phyloP scores from a whole-genome alignment of 176 grass and related monocot species.

The Cymbopogon citratus region DNA sequence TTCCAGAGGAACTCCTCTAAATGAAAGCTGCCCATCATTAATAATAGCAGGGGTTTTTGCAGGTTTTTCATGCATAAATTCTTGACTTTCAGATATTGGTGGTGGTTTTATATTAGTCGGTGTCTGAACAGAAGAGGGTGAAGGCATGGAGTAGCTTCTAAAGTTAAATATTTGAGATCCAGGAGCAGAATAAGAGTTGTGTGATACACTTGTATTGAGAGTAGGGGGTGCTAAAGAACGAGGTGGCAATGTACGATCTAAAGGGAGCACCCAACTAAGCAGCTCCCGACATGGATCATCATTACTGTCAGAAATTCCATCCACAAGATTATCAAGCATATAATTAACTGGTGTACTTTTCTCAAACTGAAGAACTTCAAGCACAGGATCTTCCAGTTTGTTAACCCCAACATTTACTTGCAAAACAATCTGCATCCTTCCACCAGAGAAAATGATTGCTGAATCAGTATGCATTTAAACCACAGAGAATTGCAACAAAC shows the following conservation, averaged over 20 bases:
- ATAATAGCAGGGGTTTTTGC: conserved; percentile 49
- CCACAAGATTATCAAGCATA: conserved; percentile 29
- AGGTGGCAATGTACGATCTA: conserved; percentile 70
- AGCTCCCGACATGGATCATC: conserved; percentile 76
- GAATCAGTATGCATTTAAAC: conserved; percentile 39
- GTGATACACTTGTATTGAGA: conserved; percentile 56
- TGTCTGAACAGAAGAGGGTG: conserved; percentile 40
- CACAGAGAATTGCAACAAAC: neutral
- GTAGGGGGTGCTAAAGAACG: conserved; percentile 69
- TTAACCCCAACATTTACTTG: conserved; percentile 83
- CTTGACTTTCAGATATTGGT: conserved; percentile 57
- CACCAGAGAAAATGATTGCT: conserved; percentile 43
- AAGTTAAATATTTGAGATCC: conserved; percentile 89
- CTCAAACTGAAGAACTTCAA: conserved; percentile 97
- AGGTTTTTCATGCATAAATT: conserved; percentile 70
- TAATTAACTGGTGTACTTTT: conserved; percentile 52
- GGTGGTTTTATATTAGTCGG: conserved; percentile 44
- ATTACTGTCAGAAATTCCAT: conserved; percentile 30
- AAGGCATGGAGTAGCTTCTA: conserved; percentile 92
- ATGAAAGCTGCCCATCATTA: conserved; percentile 75
- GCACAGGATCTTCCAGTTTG: conserved; percentile 72
- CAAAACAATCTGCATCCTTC: conserved; percentile 98
- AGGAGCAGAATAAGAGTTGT: conserved; percentile 66
- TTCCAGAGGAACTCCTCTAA: conserved; percentile 94
- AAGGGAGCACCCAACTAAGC: conserved; percentile 89